Evolutionary conservation across 1,139 yeast species (phyloP).

Genomic region (Magnusiomyces paraingens): DNA sequence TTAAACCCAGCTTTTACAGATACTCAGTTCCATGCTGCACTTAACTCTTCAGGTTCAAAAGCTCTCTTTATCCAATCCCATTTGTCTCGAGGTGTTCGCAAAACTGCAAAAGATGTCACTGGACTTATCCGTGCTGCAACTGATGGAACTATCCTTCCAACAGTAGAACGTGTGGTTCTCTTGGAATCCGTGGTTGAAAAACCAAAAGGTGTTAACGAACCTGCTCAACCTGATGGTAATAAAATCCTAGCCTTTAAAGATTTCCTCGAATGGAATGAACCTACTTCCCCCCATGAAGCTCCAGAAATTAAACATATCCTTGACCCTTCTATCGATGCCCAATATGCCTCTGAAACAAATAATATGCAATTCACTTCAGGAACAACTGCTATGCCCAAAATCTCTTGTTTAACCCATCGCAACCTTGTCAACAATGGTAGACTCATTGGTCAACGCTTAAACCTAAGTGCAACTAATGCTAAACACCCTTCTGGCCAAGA

Average conservation of each 20-base stretch:
- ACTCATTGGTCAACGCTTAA: slow-evolving; percentile 29
- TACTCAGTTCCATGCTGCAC: slow-evolving; percentile 27
- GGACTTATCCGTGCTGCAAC: slow-evolving; percentile 13
- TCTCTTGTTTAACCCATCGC: slow-evolving; percentile 28
- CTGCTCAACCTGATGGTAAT: slow-evolving; percentile 3
- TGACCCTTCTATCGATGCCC: slow-evolving; percentile 14
- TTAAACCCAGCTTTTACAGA: slow-evolving; percentile 32
- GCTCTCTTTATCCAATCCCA: slow-evolving; percentile 25
- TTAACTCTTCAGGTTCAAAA: slow-evolving; percentile 24
- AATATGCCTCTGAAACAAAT: slow-evolving; percentile 23
- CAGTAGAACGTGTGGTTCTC: slow-evolving; percentile 10
- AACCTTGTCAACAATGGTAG: slow-evolving; percentile 30
- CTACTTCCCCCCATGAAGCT: slow-evolving; percentile 10
- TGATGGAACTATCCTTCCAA: slow-evolving; percentile 14
- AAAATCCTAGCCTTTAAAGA: slow-evolving; percentile 13
- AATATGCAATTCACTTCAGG: slow-evolving; percentile 35
- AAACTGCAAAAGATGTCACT: slow-evolving; percentile 13
- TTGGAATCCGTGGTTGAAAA: slow-evolving; percentile 12
- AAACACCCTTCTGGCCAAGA: slow-evolving; percentile 29
- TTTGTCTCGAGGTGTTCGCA: slow-evolving; percentile 17
- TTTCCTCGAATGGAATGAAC: slow-evolving; percentile 14
- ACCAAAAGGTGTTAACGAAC: slow-evolving; percentile 5
- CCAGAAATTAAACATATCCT: slow-evolving; percentile 14
- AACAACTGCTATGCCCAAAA: slow-evolving; percentile 31
- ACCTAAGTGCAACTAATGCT: slow-evolving; percentile 23